Evolutionary conservation across 2,329 filamentous ascomycete species (phyloP).

Genomic region (Aureobasidium sp.): DNA sequence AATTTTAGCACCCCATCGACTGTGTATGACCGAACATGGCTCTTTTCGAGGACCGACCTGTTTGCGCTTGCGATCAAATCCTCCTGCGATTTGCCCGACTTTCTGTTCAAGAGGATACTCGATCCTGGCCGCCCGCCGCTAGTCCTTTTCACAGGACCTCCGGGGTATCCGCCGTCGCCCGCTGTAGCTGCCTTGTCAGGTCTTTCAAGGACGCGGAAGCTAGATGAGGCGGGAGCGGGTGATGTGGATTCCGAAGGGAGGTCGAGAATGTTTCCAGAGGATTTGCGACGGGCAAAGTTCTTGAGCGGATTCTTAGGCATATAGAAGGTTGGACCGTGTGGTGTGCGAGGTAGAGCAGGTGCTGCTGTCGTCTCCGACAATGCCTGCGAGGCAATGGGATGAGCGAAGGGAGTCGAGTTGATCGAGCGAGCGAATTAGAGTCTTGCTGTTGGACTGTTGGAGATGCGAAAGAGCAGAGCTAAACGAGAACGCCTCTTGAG

Average conservation of each 20-base stretch:
- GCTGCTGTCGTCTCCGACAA: conserved; percentile 9
- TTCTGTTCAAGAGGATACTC: conserved; percentile 28
- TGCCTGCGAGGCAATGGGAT: not conserved
- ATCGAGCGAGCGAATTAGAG: conserved; percentile 2
- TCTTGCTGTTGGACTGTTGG: not conserved
- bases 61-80: conserved; percentile 26
- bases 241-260: conserved; percentile 18
- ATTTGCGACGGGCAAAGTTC: conserved; percentile 46
- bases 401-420: not conserved
- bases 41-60: conserved; percentile 23
- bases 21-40: conserved; percentile 25
- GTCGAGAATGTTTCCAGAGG: conserved; percentile 48
- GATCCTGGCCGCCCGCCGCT: conserved; percentile 28
- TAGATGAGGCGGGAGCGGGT: conserved; percentile 25
- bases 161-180: conserved; percentile 32
- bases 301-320: conserved; percentile 53
- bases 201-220: conserved; percentile 50
- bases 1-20: conserved; percentile 33
- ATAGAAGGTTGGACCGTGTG: conserved; percentile 20
- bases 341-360: not conserved
- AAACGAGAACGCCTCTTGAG: not conserved
- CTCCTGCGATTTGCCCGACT: conserved; percentile 27
- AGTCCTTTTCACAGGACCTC: conserved; percentile 25
- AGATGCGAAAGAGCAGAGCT: conserved; percentile 5
- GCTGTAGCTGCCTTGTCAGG: conserved; percentile 38